Base-by-base conservation (phyloP, 2,329 filamentous ascomycete genomes). In the Aspergillus awamori region DNA sequence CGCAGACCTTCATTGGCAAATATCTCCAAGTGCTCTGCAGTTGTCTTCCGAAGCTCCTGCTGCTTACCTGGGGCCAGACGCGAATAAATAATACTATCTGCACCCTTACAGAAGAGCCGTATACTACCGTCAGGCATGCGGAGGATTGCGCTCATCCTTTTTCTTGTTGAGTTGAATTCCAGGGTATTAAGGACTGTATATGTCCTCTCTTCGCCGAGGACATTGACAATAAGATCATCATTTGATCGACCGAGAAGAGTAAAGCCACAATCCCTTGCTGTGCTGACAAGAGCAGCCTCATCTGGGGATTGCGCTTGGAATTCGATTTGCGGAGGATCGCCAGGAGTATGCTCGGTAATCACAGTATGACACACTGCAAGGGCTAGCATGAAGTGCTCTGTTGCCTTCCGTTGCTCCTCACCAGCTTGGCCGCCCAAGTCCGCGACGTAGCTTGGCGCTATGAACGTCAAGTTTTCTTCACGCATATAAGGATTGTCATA, bases 271-370 rank as follows among this genome's bases (percentile, higher is more conserved):
- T 99, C 96, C 60, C 93, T 90, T 63, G 96, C 95, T 26, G 96
- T 98, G 17, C 93, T 87, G 7, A 99, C 95, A 13, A 99, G 82
- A 11, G 95, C 95, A 57, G 95, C 93, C 78, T 99, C 95, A 72
- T 99, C 95, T 0, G 95, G 95, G 43, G 93, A 98, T 74, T 99
- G 95, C 0, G 95, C 95, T 79, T 96, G 98, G 84, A 97, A 99
- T 28, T 93, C 86, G 70, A 99, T 95, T 76, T 85, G 91, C 0
- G 95, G 94, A 30, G 89, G 90, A 68, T 98, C 92, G n/a, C 93
- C 94, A 0, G 93, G 92, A 1, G 89, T 87, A 65, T 89, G 89
- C 75, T 99, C 95, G 0, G 94, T 90, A 63, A 99, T 94, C 63
- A 99, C 95, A 0, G 93, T 96, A 74, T 99, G 95, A 71, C 95